Percentiles rank a stretch among this genome's conserved stretches.
Evolutionary conservation across 2,329 filamentous ascomycete species (phyloP).

Genomic region (Pseudogymnoascus sp.): DNA sequence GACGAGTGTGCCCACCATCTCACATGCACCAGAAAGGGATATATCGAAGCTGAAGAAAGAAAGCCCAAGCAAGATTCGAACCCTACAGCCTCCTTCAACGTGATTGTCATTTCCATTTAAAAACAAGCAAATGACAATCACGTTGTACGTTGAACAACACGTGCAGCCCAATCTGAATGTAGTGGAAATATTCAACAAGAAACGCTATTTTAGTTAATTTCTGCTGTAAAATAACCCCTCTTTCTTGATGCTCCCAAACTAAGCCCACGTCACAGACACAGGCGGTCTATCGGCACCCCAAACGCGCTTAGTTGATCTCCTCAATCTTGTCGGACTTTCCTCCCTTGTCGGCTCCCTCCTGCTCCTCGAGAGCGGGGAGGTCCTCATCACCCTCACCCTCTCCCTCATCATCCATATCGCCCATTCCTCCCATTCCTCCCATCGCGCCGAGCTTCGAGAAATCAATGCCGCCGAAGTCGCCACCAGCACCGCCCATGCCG

Average conservation of each 20-base stretch:
- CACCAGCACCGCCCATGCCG: constrained; percentile 37
- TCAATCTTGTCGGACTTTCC: constrained; percentile 36
- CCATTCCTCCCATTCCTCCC: constrained; percentile 37
- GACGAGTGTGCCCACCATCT: neutral
- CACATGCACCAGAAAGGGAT: neutral
- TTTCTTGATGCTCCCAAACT: neutral
- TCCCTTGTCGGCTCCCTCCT: constrained; percentile 41
- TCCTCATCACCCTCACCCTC: constrained; percentile 70
- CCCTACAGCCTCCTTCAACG: neutral
- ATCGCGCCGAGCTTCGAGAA: constrained; percentile 79
- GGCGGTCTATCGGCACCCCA: constrained; percentile 2
- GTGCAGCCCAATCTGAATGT: neutral
- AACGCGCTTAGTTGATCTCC: constrained; percentile 25
- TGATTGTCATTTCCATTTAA: too few species aligned
- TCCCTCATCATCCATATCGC: constrained; percentile 29
- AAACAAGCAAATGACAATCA: neutral
- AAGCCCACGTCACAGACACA: neutral
- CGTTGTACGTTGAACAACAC: neutral
- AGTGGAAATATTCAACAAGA: constrained; percentile 8
- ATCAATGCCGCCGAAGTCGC: constrained; percentile 81
- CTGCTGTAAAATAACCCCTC: neutral
- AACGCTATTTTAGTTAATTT: constrained; percentile 1
- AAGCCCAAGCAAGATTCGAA: neutral
- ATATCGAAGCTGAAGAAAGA: neutral
- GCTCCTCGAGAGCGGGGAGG: constrained; percentile 74